phyloP scores from a whole-genome alignment of 352 stramenopile genomes.

The Elongisporangium prolatum region DNA sequence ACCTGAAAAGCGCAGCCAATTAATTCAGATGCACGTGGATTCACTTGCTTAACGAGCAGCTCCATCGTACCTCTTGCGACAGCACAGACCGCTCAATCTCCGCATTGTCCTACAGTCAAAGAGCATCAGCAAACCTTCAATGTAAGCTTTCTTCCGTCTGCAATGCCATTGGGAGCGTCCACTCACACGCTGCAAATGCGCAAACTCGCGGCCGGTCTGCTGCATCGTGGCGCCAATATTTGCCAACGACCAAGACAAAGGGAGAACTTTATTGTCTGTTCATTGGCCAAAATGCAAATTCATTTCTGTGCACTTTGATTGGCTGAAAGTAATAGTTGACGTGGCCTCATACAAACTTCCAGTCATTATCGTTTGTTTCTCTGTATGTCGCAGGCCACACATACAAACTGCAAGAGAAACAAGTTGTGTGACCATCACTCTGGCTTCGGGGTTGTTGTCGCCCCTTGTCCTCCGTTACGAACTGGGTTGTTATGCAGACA shows the following conservation, averaged over 20 bases:
- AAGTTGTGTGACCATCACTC: not conserved
- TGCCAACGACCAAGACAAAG: not conserved
- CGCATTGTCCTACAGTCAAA: slow-evolving; percentile 60
- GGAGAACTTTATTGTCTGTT: not conserved
- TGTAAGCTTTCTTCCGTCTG: not conserved
- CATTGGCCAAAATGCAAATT: not conserved
- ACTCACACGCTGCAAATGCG: slow-evolving; percentile 64
- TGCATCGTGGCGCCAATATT: not conserved
- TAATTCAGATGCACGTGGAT: too few species aligned
- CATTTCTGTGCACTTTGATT: slow-evolving; percentile 17
- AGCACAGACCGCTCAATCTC: slow-evolving; percentile 80
- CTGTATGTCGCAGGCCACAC: not conserved
- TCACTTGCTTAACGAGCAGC: not conserved
- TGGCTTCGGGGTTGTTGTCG: not conserved
- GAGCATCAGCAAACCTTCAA: not conserved
- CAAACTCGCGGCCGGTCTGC: slow-evolving; percentile 57
- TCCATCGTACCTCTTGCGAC: slow-evolving; percentile 50
- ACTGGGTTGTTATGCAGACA: not conserved
- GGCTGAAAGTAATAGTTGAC: slow-evolving; percentile 13
- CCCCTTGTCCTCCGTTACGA: not conserved
- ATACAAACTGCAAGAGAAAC: slow-evolving; percentile 3
- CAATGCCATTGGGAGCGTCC: not conserved
- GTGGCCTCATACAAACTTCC: not conserved
- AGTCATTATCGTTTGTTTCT: not conserved
- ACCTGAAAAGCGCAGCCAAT: too few species aligned